phyloP scores from a whole-genome alignment of 1,284 basidiomycete species.

The Leccinum cinnamomeum region DNA sequence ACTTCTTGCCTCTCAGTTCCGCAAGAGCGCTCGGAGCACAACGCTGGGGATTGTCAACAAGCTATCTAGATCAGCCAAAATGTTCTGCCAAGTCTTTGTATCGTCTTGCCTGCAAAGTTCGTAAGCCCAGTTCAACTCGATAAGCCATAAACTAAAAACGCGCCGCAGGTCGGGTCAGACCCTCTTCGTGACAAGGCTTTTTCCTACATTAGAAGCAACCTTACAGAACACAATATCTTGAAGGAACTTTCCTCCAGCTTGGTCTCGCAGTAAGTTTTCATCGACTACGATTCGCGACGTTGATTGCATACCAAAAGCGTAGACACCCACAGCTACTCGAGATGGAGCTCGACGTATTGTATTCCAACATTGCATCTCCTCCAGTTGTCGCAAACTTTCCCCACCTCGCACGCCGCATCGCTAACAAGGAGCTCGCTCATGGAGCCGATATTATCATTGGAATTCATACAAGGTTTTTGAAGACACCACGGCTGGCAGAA shows the following conservation, averaged over 20 bases:
- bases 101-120: neutral
- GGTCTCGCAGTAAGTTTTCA: neutral
- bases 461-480: neutral
- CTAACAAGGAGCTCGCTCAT: neutral
- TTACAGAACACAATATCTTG: neutral
- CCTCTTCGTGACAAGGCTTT: neutral
- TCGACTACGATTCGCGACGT: neutral
- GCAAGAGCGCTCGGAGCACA: neutral
- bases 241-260: neutral
- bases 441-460: neutral
- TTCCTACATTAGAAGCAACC: neutral
- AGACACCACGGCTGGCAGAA: neutral
- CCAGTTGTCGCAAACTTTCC: neutral
- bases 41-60: neutral
- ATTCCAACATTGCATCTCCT: neutral
- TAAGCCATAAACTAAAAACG: neutral
- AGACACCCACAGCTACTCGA: neutral
- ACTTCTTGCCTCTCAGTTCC: neutral
- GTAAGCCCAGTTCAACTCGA: neutral
- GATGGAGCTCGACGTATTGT: neutral
- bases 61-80: neutral
- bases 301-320: neutral
- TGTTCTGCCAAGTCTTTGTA: neutral
- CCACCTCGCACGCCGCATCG: neutral
- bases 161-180: neutral